Evolutionary conservation across 1,284 basidiomycete genomes (phyloP).

Genomic region (Austropuccinia psidii): DNA sequence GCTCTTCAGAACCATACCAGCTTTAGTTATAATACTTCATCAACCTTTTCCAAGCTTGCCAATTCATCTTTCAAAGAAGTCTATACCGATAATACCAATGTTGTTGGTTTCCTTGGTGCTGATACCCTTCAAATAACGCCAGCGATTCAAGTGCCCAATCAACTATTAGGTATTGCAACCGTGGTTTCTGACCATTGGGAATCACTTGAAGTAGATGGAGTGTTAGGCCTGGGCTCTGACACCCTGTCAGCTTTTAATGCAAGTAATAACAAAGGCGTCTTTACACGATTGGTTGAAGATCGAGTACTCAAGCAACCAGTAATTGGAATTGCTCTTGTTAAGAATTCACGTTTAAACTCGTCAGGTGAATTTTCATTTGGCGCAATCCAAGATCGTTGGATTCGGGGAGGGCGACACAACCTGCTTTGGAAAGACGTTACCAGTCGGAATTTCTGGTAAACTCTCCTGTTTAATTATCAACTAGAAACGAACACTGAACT

Average conservation of each 20-base stretch:
- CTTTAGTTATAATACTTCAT: neutral
- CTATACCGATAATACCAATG: constrained; percentile 18
- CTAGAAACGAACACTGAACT: neutral
- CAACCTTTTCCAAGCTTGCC: neutral
- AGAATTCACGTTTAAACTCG: neutral
- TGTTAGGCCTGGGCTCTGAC: constrained; percentile 27
- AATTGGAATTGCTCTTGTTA: constrained; percentile 32
- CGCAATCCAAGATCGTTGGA: neutral
- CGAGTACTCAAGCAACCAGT: constrained; percentile 8
- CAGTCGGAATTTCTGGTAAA: constrained; percentile 33
- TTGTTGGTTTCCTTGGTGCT: neutral
- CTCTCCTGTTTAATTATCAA: neutral
- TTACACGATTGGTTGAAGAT: constrained; percentile 3
- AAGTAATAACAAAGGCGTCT: constrained; percentile 18
- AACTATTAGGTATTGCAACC: constrained; percentile 28
- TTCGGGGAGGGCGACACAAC: constrained; percentile 8
- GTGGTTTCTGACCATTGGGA: constrained; percentile 17
- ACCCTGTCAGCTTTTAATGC: constrained; percentile 4
- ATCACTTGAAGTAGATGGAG: constrained; percentile 10
- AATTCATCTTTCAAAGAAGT: neutral
- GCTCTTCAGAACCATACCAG: constrained; percentile 2
- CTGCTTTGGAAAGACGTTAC: constrained; percentile 32
- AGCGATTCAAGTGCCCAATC: neutral
- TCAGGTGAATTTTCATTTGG: constrained; percentile 31
- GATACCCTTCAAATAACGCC: neutral